Evolutionary conservation across 768 basidiomycete genomes (phyloP).

Genomic region (Mycena latifolia): DNA sequence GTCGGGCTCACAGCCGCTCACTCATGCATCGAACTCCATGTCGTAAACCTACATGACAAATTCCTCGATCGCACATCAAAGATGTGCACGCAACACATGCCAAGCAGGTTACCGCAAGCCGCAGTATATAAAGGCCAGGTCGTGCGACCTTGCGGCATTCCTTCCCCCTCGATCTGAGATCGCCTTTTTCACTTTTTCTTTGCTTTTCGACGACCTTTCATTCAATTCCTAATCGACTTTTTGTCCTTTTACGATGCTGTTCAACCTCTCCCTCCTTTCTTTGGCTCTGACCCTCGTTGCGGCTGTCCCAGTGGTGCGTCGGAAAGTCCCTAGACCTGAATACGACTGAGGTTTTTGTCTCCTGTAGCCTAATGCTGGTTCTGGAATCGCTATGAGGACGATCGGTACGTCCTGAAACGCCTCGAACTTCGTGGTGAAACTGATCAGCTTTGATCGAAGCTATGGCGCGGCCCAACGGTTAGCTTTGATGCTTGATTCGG

Average conservation of each 20-base stretch:
- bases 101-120: too few relatives aligned
- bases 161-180: constrained; percentile 22
- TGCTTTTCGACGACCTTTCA: not conserved
- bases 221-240: not conserved
- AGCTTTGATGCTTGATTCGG: not conserved
- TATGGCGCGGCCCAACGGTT: not conserved
- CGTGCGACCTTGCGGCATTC: not conserved
- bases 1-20: too few relatives aligned
- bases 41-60: too few relatives aligned
- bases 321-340: not conserved
- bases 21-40: too few relatives aligned
- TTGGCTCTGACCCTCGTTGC: constrained; percentile 10
- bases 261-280: constrained; percentile 17
- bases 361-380: constrained; percentile 2
- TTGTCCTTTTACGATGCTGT: constrained; percentile 6
- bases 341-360: not conserved
- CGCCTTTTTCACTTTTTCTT: not conserved
- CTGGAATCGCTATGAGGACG: not conserved
- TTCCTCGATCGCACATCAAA: too few relatives aligned
- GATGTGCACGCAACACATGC: too few relatives aligned
- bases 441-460: not conserved
- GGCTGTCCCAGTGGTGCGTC: constrained; percentile 16
- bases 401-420: not conserved
- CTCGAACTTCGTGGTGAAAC: too few relatives aligned
- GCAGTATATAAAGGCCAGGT: not conserved